Conservation (phyloP, 495 filamentous ascomycete genomes). For the Cercophora newfieldiana region DNA sequence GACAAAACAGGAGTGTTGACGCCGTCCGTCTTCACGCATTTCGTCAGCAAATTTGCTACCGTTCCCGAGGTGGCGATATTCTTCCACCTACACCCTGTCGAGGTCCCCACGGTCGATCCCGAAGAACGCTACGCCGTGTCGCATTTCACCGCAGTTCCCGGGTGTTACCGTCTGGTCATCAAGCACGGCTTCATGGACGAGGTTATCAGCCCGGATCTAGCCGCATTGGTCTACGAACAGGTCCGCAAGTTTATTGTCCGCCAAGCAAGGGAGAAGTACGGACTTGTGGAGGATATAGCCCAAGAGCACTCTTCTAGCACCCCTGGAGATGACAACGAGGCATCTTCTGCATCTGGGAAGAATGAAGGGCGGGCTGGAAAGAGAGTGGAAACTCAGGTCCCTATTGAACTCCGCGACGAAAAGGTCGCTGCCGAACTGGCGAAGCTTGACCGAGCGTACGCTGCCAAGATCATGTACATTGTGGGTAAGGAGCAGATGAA, state of each 20-base stretch:
- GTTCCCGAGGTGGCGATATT: conserved; percentile 60
- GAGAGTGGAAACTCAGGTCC: not conserved
- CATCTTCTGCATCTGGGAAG: not conserved
- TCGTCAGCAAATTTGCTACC: conserved; percentile 61
- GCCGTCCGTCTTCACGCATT: conserved; percentile 64
- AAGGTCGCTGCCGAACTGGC: conserved; percentile 46
- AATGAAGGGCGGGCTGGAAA: not conserved
- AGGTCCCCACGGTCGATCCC: conserved; percentile 49
- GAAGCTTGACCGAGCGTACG: conserved; percentile 56
- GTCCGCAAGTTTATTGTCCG: conserved; percentile 54
- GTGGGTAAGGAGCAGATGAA: conserved; percentile 73
- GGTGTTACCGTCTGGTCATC: conserved; percentile 65
- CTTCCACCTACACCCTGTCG: conserved; percentile 62
- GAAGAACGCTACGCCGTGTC: conserved; percentile 44
- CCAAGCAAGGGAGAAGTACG: conserved; percentile 29
- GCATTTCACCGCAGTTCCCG: conserved; percentile 45
- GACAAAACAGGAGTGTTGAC: conserved; percentile 59
- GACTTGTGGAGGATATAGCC: not conserved
- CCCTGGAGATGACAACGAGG: conserved; percentile 7
- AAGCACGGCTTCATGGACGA: conserved; percentile 72
- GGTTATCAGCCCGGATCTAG: conserved; percentile 63
- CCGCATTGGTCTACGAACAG: conserved; percentile 58
- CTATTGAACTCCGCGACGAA: conserved; percentile 37
- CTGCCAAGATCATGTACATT: conserved; percentile 65
- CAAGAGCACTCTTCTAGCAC: conserved; percentile 7